Conservation (phyloP, 768 basidiomycete species). For the Lyophyllum decastes region DNA sequence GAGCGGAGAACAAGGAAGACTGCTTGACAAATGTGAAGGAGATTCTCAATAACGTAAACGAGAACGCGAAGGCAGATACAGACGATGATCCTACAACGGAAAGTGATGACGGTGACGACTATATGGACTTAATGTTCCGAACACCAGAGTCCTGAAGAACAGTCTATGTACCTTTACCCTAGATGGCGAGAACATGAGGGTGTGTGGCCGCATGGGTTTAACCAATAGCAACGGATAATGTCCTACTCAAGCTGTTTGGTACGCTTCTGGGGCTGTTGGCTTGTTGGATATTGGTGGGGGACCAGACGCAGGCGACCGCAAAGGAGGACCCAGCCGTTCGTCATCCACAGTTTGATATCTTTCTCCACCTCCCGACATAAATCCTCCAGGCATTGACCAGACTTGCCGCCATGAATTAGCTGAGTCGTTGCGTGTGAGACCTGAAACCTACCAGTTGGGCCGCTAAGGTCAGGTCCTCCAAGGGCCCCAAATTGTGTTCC, state of each 20-base stretch:
- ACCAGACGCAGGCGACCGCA: slow-evolving; percentile 28
- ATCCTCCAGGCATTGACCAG: slow-evolving; percentile 80
- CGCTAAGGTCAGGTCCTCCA: slow-evolving; percentile 45
- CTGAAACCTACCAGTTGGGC: slow-evolving; percentile 52
- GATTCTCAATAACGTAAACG: slow-evolving; percentile 35
- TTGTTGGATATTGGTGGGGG: slow-evolving; percentile 20
- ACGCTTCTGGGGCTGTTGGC: slow-evolving; percentile 37
- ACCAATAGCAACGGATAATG: not conserved
- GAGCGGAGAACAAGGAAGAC: slow-evolving; percentile 46
- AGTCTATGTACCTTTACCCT: not conserved
- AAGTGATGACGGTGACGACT: slow-evolving; percentile 11
- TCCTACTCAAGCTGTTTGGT: slow-evolving; percentile 40
- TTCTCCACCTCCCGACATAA: slow-evolving; percentile 53
- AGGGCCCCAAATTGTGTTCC: slow-evolving; percentile 57
- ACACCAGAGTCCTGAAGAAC: slow-evolving; percentile 3
- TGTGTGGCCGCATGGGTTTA: not conserved
- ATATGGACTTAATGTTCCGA: slow-evolving; percentile 7
- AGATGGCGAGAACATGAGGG: not conserved
- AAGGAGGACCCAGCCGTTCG: slow-evolving; percentile 31
- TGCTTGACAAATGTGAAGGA: slow-evolving; percentile 34
- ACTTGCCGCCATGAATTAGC: slow-evolving; percentile 39
- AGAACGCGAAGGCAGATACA: slow-evolving; percentile 9
- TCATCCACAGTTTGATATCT: slow-evolving; percentile 69
- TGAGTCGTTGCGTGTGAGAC: not conserved
- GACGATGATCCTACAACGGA: not conserved